phyloP scores from a whole-genome alignment of 805 yeast genomes.

The Monosporozyma siamensis region DNA sequence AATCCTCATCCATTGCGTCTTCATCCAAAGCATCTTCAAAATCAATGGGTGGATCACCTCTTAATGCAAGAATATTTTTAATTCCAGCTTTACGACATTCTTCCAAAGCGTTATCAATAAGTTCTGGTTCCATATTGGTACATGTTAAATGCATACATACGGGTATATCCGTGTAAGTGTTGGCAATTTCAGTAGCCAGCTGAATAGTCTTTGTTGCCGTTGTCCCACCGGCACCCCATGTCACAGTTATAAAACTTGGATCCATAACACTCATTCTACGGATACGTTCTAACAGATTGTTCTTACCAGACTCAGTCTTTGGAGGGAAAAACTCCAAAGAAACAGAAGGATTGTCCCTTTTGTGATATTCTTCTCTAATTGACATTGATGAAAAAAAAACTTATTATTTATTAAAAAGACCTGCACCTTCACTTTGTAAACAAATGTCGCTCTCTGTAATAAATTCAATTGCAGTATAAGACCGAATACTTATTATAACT shows the following conservation, averaged over 20 bases:
- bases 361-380: conserved; percentile 41
- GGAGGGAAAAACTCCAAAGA: conserved; percentile 98
- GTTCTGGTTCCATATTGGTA: conserved; percentile 73
- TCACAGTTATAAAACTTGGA: conserved; percentile 83
- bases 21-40: conserved; percentile 23
- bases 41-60: conserved; percentile 94
- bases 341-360: conserved; percentile 49
- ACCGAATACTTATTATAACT: too few relatives aligned
- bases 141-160: conserved; percentile 94
- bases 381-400: too few relatives aligned
- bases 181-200: conserved; percentile 67
- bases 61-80: conserved; percentile 77
- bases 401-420: too few relatives aligned
- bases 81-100: conserved; percentile 72
- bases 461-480: too few relatives aligned
- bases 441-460: too few relatives aligned
- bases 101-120: conserved; percentile 71
- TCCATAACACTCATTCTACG: conserved; percentile 81
- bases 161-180: conserved; percentile 60
- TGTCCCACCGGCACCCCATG: conserved; percentile 99
- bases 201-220: conserved; percentile 81
- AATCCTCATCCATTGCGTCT: conserved; percentile 32
- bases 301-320: conserved; percentile 80
- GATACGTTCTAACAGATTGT: conserved; percentile 77
- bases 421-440: neutral